Base-by-base conservation (phyloP, 2,329 filamentous ascomycete species). In the Pezicula neosporulosa region DNA sequence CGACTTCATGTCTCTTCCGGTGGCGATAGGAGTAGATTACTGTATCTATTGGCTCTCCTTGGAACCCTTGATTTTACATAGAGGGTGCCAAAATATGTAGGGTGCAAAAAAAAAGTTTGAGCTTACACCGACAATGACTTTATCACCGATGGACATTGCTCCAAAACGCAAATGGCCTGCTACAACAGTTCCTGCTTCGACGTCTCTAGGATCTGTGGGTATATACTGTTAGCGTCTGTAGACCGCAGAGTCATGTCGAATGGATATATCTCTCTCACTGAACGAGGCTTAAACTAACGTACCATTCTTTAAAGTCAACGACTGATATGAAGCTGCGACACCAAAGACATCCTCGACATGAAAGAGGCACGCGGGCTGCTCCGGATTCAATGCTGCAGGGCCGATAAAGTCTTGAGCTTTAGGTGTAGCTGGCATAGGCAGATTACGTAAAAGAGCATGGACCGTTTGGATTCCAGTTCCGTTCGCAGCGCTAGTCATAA, bases 261-360 rank as follows among this genome's bases (percentile, higher is more conserved):
- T 33, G 30, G 9, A 10, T 13, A 33, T 33, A 24, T 33, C 12
- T 30, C 12, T 30, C 28, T 33, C 30, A 13, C 3, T 33, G 12
- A 7, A 33, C 12, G 30, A 33, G 30, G 30, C 30, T 13, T 9
- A 24, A 12, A 10, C 12, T 7, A 33, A 33, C 30, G 3, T 67
- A 27, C 69, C 61, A 51, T 73, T 64, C 50, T 74, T 60, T 55
- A 60, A 64, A 2, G 72, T 68, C 15, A 69, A 66, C n/a, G 72
- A 67, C 4, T 80, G 75, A 56, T 83, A 84, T 1, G 83, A 82
- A 1, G 81, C 79, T 1, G 86, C 81, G 13, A 92, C 80, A 52
- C 81, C 88, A 67, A 96, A 97, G 1, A 91, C 84, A 60, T 97
- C 93, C 65, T 97, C 93, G 21, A 97, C 81, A 63, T 97, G 89